These are phyloP conservation scores for Nannochloropsis salina DNA, from an alignment of 108 stramenopile species.

Conservation along the genomic window DNA sequence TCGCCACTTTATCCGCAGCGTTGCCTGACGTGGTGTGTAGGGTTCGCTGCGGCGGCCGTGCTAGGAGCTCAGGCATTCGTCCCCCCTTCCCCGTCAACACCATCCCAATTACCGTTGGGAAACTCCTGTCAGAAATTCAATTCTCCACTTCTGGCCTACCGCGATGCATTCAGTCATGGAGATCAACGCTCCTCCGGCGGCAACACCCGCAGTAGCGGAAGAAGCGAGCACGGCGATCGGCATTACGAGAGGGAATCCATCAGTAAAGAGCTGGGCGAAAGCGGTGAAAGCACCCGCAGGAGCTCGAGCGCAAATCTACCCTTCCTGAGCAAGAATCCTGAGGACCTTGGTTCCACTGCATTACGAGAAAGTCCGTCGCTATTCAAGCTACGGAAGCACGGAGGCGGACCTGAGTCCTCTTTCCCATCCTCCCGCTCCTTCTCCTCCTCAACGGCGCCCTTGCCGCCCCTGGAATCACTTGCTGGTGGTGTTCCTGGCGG, in stretches of 20 bases:
- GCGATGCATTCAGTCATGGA: not conserved
- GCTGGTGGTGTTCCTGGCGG: too few species aligned
- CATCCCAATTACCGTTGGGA: not conserved
- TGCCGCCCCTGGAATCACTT: too few species aligned
- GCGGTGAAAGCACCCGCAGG: not conserved
- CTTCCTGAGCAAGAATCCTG: not conserved
- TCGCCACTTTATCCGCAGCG: too few species aligned
- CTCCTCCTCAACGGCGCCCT: not conserved
- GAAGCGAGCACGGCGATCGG: not conserved
- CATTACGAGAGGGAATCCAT: not conserved
- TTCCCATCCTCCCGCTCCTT: not conserved
- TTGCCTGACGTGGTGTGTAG: too few species aligned
- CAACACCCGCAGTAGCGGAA: not conserved
- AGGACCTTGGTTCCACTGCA: not conserved
- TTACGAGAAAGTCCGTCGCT: not conserved
- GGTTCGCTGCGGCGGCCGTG: too few species aligned
- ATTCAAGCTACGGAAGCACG: not conserved
- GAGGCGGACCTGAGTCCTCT: not conserved
- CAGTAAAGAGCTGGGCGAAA: not conserved
- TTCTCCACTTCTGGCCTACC: not conserved
- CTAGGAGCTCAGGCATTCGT: not conserved
- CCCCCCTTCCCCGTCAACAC: not conserved
- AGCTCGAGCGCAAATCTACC: not conserved
- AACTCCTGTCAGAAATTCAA: not conserved
- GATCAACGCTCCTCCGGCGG: not conserved